Conservation (phyloP, 1,284 basidiomycete species). For the Cryptococcus sp. region DNA sequence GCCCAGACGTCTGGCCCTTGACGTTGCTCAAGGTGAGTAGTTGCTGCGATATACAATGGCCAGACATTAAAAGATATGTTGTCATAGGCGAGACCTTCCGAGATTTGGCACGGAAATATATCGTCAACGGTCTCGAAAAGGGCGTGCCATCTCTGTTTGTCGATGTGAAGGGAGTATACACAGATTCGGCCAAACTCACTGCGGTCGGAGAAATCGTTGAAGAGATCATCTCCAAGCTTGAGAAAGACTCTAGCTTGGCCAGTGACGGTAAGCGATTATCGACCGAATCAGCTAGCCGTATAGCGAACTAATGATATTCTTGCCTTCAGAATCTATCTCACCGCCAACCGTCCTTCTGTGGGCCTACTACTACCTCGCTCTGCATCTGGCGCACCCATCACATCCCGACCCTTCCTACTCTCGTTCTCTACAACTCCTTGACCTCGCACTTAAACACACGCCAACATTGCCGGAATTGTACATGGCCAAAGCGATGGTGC, state of each 20-base stretch:
- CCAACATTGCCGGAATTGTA: conserved; percentile 92
- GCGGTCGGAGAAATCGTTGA: conserved; percentile 73
- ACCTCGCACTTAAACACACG: conserved; percentile 73
- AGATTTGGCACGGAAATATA: conserved; percentile 67
- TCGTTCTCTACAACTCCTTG: conserved; percentile 68
- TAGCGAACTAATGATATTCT: background rate
- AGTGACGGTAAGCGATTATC: conserved; percentile 37
- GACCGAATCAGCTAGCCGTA: background rate
- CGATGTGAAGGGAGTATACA: conserved; percentile 86
- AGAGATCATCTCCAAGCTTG: conserved; percentile 54
- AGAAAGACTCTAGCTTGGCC: conserved; percentile 47
- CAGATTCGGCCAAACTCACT: conserved; percentile 63
- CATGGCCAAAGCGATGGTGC: conserved; percentile 76
- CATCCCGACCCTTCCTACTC: conserved; percentile 54
- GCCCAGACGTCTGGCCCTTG: conserved; percentile 71
- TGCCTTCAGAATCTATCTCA: conserved; percentile 47
- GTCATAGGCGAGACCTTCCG: conserved; percentile 65
- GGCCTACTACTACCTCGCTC: conserved; percentile 92
- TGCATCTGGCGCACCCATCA: conserved; percentile 74
- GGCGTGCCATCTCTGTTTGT: conserved; percentile 94
- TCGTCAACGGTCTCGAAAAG: conserved; percentile 71
- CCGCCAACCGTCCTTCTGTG: conserved; percentile 89
- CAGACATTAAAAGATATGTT: background rate
- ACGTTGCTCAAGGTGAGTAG: conserved; percentile 61
- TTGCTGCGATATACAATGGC: background rate